A percentile compares a stretch with the other conserved stretches of the same genome.
Evolutionary conservation across 441 rosid genomes (phyloP).

Genomic region (Mallotus japonicus): DNA sequence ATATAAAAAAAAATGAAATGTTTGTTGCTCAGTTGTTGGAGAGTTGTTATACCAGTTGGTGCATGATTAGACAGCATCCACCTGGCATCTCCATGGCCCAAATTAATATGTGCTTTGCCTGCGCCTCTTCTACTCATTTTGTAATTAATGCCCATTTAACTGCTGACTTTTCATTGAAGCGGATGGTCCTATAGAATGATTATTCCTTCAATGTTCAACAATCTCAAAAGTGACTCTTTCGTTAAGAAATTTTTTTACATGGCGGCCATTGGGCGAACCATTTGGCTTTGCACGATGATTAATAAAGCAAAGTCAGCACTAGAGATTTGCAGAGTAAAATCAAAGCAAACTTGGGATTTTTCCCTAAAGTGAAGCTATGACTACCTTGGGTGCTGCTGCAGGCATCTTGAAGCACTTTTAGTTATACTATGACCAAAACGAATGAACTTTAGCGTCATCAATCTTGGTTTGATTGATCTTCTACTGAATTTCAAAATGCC

Average conservation of each 20-base stretch:
- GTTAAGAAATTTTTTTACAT: no score
- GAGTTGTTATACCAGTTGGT: conserved; percentile 43
- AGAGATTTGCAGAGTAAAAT: not conserved
- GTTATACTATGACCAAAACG: no score
- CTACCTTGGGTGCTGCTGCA: no score
- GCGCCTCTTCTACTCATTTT: no score
- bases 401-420: no score
- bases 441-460: no score
- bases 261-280: not conserved
- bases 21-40: conserved; percentile 41
- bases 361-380: no score
- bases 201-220: conserved; percentile 4
- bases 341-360: not conserved
- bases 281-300: not conserved
- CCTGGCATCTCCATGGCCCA: conserved; percentile 24
- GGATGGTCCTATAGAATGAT: conserved; percentile 1
- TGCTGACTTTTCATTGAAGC: no score
- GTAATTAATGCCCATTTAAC: not conserved
- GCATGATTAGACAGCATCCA: conserved; percentile 34
- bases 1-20: conserved; percentile 7
- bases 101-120: no score
- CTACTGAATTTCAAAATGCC: no score
- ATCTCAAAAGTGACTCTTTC: not conserved
- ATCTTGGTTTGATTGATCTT: no score
- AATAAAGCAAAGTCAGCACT: not conserved